These are phyloP conservation scores for Vigna radiata DNA, from an alignment of 306 rosid species.

Conservation along the genomic window DNA sequence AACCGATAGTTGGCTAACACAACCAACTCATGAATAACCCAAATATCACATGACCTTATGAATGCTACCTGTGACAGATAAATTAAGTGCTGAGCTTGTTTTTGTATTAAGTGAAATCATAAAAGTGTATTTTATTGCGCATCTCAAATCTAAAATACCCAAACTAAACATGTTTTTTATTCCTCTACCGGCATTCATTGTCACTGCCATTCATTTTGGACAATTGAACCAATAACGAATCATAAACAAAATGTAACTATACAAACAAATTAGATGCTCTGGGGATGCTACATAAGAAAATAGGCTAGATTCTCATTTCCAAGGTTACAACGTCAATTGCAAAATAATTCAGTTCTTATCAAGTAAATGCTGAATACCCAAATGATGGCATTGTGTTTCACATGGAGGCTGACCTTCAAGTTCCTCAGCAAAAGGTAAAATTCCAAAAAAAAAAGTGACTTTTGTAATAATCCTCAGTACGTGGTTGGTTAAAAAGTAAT, in stretches of 20 bases:
- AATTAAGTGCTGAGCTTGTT: background rate
- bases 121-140: background rate
- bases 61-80: background rate
- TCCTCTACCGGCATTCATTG: background rate
- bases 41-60: background rate
- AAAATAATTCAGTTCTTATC: background rate
- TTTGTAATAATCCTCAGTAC: conserved; percentile 6
- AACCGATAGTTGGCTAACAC: background rate
- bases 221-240: background rate
- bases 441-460: background rate
- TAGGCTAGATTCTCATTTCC: background rate
- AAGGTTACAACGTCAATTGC: background rate
- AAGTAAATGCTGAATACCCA: background rate
- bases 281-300: background rate
- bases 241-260: background rate
- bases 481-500: conserved; percentile 7
- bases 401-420: conserved; percentile 4
- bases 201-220: background rate
- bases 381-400: background rate
- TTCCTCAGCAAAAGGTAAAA: background rate
- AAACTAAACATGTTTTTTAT: conserved; percentile 1
- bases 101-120: background rate
- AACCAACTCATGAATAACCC: background rate
- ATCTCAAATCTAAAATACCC: background rate
- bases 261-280: background rate